phyloP scores from a whole-genome alignment of 257 asterid genomes.

The Cynanchum wilfordii region DNA sequence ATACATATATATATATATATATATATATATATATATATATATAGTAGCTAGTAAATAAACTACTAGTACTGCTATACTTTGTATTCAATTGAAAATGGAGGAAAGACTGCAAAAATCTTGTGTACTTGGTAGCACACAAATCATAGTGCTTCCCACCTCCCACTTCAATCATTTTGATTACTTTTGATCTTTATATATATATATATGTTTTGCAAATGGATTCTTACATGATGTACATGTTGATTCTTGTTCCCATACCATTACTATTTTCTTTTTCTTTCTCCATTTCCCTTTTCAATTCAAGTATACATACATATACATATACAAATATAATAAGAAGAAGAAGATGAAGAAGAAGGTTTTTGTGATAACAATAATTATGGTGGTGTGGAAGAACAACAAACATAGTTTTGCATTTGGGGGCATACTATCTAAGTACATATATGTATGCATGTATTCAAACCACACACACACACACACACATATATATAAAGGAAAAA shows the following conservation, averaged over 20 bases:
- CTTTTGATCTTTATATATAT: slow-evolving; percentile 29
- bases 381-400: background rate
- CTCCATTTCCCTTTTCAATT: background rate
- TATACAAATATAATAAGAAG: background rate
- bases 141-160: slow-evolving; percentile 57
- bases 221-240: slow-evolving; percentile 55
- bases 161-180: slow-evolving; percentile 44
- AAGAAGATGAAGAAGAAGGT: background rate
- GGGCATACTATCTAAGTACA: background rate
- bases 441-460: too few relatives aligned
- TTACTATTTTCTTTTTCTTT: slow-evolving; percentile 14
- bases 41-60: background rate
- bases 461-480: too few relatives aligned
- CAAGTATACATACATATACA: background rate
- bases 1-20: background rate
- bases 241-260: slow-evolving; percentile 43
- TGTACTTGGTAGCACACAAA: slow-evolving; percentile 31
- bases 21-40: background rate
- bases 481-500: background rate
- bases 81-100: slow-evolving; percentile 24
- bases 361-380: background rate
- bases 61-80: background rate
- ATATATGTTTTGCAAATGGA: slow-evolving; percentile 39
- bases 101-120: slow-evolving; percentile 17
- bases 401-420: background rate